A percentile compares a stretch with the other conserved stretches of the same genome.
phyloP scores from a whole-genome alignment of 495 filamentous ascomycete species.

The Melanomma pulvis-pyrius region DNA sequence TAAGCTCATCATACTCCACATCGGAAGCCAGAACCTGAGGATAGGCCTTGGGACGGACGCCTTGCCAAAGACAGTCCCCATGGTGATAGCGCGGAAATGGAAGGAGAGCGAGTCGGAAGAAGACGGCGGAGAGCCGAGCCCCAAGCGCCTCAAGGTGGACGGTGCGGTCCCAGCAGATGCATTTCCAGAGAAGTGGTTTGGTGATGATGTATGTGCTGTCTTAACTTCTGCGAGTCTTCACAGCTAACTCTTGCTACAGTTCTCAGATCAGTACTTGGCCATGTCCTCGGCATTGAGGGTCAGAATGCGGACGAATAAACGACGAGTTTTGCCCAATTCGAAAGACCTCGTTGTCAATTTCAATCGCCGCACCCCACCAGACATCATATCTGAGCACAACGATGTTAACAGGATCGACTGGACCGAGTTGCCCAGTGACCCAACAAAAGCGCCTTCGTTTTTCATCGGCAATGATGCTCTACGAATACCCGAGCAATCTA shows the following conservation, averaged over 20 bases:
- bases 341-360: constrained; percentile 92
- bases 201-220: constrained; percentile 66
- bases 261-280: constrained; percentile 72
- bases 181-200: constrained; percentile 76
- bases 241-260: constrained; percentile 49
- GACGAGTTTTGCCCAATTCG: constrained; percentile 89
- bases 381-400: constrained; percentile 89
- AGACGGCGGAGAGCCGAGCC: constrained; percentile 72
- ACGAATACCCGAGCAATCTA: constrained; percentile 86
- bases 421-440: constrained; percentile 74
- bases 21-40: constrained; percentile 95
- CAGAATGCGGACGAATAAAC: constrained; percentile 89
- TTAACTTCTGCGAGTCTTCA: constrained; percentile 14
- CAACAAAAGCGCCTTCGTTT: constrained; percentile 64
- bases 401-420: constrained; percentile 91
- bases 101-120: constrained; percentile 79
- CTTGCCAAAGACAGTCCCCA: constrained; percentile 88
- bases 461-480: constrained; percentile 81
- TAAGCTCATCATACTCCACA: constrained; percentile 92
- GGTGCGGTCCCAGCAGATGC: constrained; percentile 52
- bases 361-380: constrained; percentile 78
- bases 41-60: constrained; percentile 94
- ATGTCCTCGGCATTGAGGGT: constrained; percentile 85
- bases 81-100: constrained; percentile 82
- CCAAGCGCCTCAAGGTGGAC: constrained; percentile 80